Conservation (phyloP, 768 basidiomycete species). For the Gyrodon lividus region DNA sequence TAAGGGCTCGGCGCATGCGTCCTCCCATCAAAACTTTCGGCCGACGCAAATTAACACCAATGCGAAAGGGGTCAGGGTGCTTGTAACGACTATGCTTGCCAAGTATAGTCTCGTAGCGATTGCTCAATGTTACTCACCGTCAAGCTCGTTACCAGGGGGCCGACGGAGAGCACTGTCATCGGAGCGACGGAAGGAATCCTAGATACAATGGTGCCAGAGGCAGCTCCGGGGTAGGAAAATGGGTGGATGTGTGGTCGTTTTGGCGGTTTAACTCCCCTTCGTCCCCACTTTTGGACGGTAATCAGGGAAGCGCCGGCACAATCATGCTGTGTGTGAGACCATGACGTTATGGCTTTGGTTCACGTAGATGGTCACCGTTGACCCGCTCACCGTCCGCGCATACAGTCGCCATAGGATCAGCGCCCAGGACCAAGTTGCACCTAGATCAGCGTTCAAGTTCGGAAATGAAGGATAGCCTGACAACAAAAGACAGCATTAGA, state of each 20-base stretch:
- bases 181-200: too few relatives aligned
- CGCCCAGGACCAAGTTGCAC: too few relatives aligned
- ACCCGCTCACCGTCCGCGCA: too few relatives aligned
- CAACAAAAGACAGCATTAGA: too few relatives aligned
- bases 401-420: too few relatives aligned
- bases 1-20: too few relatives aligned
- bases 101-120: not conserved
- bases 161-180: not conserved
- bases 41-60: slow-evolving; percentile 2
- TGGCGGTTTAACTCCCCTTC: not conserved
- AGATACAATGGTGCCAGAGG: not conserved
- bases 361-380: not conserved
- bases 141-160: slow-evolving; percentile 5
- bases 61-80: slow-evolving; percentile 4
- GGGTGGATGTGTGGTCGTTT: not conserved
- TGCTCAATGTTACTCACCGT: slow-evolving; percentile 10
- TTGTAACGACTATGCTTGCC: slow-evolving; percentile 7
- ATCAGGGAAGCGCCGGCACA: too few relatives aligned
- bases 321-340: not conserved
- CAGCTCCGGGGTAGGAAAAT: not conserved
- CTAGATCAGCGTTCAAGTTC: too few relatives aligned
- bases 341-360: not conserved
- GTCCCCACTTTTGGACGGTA: too few relatives aligned
- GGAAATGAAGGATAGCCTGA: too few relatives aligned
- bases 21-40: slow-evolving; percentile 20